phyloP scores from a whole-genome alignment of 345 rosid genomes.

The Rhizophora apiculata region DNA sequence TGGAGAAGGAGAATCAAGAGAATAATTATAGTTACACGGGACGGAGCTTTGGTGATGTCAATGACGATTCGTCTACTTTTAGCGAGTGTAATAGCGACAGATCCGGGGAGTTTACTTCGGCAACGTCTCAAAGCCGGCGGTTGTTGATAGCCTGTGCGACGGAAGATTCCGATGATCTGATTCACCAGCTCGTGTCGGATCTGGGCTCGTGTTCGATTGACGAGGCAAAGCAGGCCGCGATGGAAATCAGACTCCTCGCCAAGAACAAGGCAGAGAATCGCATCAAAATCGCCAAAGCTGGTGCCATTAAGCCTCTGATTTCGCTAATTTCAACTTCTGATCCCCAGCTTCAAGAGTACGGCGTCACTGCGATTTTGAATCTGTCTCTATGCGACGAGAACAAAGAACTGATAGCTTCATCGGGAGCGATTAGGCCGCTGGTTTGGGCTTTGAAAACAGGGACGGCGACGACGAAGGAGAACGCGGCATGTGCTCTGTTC shows the following conservation, averaged over 20 bases:
- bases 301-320: constrained; percentile 78
- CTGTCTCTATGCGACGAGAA: constrained; percentile 95
- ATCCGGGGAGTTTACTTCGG: constrained; percentile 80
- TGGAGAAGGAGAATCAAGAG: constrained; percentile 41
- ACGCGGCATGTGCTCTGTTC: constrained; percentile 90
- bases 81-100: constrained; percentile 93
- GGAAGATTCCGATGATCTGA: constrained; percentile 47
- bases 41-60: constrained; percentile 36
- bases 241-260: constrained; percentile 89
- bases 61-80: constrained; percentile 69
- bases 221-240: constrained; percentile 87
- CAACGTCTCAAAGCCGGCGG: constrained; percentile 62
- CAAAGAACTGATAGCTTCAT: constrained; percentile 60
- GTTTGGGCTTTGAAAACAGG: constrained; percentile 69
- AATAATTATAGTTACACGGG: constrained; percentile 43
- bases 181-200: constrained; percentile 61
- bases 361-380: constrained; percentile 87
- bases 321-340: constrained; percentile 64
- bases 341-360: constrained; percentile 79
- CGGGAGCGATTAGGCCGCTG: constrained; percentile 87
- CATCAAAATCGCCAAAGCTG: constrained; percentile 71
- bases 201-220: constrained; percentile 75
- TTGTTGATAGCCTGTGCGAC: constrained; percentile 56
- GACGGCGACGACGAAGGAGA: constrained; percentile 72
- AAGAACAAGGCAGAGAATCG: constrained; percentile 90